A percentile compares a stretch with the other conserved stretches of the same genome.
Conservation (phyloP, 2,329 filamentous ascomycete species). For the Claviceps paspali region DNA sequence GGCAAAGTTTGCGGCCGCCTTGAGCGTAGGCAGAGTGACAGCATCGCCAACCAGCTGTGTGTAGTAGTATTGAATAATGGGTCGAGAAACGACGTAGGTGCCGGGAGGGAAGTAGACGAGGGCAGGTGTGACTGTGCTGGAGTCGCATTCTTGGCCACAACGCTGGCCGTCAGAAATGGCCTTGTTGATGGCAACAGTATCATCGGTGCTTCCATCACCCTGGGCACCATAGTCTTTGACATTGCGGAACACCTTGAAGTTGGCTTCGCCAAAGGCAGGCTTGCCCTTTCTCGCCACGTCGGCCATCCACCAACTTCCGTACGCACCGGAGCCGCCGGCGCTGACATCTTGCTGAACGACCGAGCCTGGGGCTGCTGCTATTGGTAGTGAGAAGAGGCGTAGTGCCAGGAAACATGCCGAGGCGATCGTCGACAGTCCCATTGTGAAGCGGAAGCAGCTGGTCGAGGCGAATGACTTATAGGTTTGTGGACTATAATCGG, state of each 20-base stretch:
- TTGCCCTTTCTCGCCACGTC: slow-evolving; percentile 53
- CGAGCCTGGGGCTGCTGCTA: slow-evolving; percentile 17
- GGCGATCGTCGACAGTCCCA: slow-evolving; percentile 28
- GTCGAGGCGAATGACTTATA: not conserved
- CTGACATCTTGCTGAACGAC: slow-evolving; percentile 6
- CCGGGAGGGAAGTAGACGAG: slow-evolving; percentile 86
- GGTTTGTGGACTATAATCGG: not conserved
- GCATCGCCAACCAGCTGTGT: slow-evolving; percentile 84
- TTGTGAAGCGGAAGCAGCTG: slow-evolving; percentile 23
- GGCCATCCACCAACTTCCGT: slow-evolving; percentile 62
- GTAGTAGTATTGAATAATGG: slow-evolving; percentile 80
- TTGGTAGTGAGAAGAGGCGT: slow-evolving; percentile 22
- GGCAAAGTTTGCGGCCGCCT: slow-evolving; percentile 53
- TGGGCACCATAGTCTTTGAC: slow-evolving; percentile 61
- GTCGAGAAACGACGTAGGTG: slow-evolving; percentile 66
- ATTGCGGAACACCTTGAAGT: slow-evolving; percentile 63
- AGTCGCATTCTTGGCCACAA: slow-evolving; percentile 71
- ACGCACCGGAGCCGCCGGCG: slow-evolving; percentile 22
- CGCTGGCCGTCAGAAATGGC: slow-evolving; percentile 66
- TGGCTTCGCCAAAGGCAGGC: slow-evolving; percentile 37
- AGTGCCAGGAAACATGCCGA: slow-evolving; percentile 27
- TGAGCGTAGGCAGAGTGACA: slow-evolving; percentile 54
- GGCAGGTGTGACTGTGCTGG: slow-evolving; percentile 67
- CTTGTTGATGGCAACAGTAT: slow-evolving; percentile 75
- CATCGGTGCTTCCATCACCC: slow-evolving; percentile 57